These are phyloP conservation scores for Eremochloa ophiuroides DNA, from an alignment of 176 grass and related monocot species.

Conservation along the genomic window DNA sequence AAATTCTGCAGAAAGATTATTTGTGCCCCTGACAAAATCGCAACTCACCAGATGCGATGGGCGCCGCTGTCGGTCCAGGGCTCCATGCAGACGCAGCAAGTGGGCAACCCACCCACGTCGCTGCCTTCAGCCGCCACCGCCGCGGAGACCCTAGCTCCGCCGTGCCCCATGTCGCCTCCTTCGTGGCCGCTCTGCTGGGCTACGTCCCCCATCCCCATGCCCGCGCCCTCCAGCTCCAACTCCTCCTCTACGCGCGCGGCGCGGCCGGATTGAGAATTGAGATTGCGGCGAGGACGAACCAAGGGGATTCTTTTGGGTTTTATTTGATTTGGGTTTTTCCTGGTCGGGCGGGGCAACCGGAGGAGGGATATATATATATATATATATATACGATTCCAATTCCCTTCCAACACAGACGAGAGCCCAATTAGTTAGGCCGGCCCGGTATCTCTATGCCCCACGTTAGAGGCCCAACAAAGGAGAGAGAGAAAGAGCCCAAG, in stretches of 20 bases:
- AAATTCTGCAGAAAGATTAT: neutral
- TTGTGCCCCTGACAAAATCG: neutral
- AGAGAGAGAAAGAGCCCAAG: neutral
- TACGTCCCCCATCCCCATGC: neutral
- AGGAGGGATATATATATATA: too few species aligned
- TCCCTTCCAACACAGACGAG: too few species aligned
- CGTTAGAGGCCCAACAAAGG: too few species aligned
- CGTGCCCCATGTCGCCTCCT: neutral
- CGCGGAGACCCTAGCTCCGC: neutral
- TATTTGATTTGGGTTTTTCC: neutral
- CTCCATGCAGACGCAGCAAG: neutral
- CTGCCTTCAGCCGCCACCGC: neutral
- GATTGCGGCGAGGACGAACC: neutral
- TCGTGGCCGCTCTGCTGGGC: neutral
- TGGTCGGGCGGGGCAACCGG: neutral
- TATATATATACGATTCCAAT: too few species aligned
- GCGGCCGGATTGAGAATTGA: neutral
- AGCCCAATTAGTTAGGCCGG: too few species aligned
- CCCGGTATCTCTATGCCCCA: too few species aligned
- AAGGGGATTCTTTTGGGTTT: neutral
- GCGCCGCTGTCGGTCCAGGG: neutral
- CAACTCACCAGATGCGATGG: slow-evolving; percentile 2
- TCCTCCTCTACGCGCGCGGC: neutral
- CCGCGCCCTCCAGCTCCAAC: too few species aligned
- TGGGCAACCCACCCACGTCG: neutral